Evolutionary conservation across 164 flowering plant species (phyloP), one percentile per base, ranked within the genome.

Genomic region (Buxus sempervirens): DNA sequence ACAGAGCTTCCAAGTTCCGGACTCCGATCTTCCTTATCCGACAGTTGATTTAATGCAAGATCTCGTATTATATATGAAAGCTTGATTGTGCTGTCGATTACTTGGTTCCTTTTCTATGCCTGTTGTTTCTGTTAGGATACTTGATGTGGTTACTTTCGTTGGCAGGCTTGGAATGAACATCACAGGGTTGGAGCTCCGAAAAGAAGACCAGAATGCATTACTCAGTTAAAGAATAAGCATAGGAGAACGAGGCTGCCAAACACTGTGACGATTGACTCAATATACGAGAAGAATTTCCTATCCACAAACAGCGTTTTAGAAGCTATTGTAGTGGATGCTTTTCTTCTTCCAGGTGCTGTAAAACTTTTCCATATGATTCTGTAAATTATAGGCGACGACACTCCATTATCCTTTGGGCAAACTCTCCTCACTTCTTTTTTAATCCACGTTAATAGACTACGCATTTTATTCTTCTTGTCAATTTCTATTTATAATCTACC

Each of bases 131-230:
- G 5, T 7, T 32, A 3, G 7, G 7, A 13, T 21, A 14, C 38
- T 58, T 28, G 16, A 23, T 9, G 16, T 4, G 23, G 19, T n/a
- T 66, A 22, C 4, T 49, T 61, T 65, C 20, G 7, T 65, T 36
- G 51, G 64, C 72, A 91, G 99, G 97, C 91, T 6, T 92, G 97
- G 97, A 75, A 67, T 58, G 98, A 90, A 74, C 96, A 86, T 61
- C 76, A 78, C 25, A 87, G 81, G 61, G 59, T 60, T 54, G 80
- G 85, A 49, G 80, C 78, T 56, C 75, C 83, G 2, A 90, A 79
- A 80, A 83, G 74, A 58, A 81, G 73, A 73, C 86, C 82, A 6
- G 91, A 89, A 38, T 76, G 75, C 62, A 74, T 87, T 21, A 80
- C 76, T 56, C 81, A 76, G 32, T 59, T 86, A 77, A 82, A 72